phyloP scores from a whole-genome alignment of 139 green algal species.

The Chlamydomonas sp. region DNA sequence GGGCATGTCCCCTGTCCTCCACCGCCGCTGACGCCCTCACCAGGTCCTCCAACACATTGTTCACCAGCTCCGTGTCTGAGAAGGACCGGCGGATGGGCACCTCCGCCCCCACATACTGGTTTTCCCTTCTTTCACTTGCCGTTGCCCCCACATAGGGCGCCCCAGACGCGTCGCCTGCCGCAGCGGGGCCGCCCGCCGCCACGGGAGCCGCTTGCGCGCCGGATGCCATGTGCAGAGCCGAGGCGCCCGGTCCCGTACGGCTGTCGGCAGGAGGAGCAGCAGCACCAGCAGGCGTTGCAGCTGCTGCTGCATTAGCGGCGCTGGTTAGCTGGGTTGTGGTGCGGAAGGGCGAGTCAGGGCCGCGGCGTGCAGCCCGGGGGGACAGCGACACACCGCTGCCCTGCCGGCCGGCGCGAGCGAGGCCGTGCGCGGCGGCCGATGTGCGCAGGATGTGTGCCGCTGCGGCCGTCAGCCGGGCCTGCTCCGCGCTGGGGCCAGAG shows the following conservation, averaged over 20 bases:
- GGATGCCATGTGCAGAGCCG: neutral
- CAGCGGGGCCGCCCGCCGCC: neutral
- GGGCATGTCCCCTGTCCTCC: neutral
- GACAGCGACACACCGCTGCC: too few species aligned
- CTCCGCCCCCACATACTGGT: neutral
- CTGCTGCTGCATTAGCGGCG: neutral
- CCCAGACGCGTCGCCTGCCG: neutral
- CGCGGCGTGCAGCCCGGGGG: too few species aligned
- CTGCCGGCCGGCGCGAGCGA: too few species aligned
- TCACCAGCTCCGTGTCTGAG: slow-evolving; percentile 11
- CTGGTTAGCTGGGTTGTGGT: neutral
- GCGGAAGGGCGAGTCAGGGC: neutral
- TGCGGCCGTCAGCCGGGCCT: too few species aligned
- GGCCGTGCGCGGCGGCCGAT: too few species aligned
- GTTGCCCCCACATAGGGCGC: neutral
- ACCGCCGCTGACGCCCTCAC: neutral
- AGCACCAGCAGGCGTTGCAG: neutral
- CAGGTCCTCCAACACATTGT: slow-evolving; percentile 26
- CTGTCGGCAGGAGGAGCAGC: neutral
- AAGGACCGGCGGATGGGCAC: neutral
- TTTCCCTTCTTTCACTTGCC: neutral
- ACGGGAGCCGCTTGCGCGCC: neutral
- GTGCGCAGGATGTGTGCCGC: too few species aligned
- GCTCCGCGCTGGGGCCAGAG: too few species aligned
- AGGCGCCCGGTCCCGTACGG: too few species aligned